phyloP scores from a whole-genome alignment of 2,329 filamentous ascomycete species.

The Pseudogymnoascus sp. region DNA sequence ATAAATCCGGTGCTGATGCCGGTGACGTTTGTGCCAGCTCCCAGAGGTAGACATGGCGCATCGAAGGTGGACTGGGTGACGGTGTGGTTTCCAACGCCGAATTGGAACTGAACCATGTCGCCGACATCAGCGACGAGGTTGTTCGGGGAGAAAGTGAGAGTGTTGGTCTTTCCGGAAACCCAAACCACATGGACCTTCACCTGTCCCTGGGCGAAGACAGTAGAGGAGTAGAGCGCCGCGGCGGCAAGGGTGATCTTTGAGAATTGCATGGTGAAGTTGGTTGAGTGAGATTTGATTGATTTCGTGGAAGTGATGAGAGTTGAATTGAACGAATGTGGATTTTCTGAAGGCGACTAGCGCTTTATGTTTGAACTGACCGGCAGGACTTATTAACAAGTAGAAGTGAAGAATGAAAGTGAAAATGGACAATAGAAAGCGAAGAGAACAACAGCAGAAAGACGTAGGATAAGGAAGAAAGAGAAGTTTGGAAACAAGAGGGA shows the following conservation, averaged over 20 bases:
- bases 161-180: constrained; percentile 43
- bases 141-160: constrained; percentile 56
- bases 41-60: constrained; percentile 57
- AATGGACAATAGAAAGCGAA: constrained; percentile 9
- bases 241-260: not conserved
- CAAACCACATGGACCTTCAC: constrained; percentile 53
- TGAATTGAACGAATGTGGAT: not conserved
- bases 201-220: not conserved
- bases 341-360: constrained; percentile 11
- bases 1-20: constrained; percentile 64
- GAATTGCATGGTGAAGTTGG: not conserved
- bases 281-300: not conserved
- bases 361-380: constrained; percentile 11
- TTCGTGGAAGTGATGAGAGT: not conserved
- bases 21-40: constrained; percentile 37
- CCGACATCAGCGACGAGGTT: constrained; percentile 56
- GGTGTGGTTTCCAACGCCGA: constrained; percentile 64
- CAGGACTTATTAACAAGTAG: constrained; percentile 10
- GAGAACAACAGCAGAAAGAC: constrained; percentile 6
- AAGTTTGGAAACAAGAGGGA: constrained; percentile 8
- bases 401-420: constrained; percentile 8
- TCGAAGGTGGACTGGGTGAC: constrained; percentile 71
- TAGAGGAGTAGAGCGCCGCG: not conserved
- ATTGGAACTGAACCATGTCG: constrained; percentile 59
- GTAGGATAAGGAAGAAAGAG: constrained; percentile 4